phyloP scores from a whole-genome alignment of 352 stramenopile species.

The Pythium chondricola region DNA sequence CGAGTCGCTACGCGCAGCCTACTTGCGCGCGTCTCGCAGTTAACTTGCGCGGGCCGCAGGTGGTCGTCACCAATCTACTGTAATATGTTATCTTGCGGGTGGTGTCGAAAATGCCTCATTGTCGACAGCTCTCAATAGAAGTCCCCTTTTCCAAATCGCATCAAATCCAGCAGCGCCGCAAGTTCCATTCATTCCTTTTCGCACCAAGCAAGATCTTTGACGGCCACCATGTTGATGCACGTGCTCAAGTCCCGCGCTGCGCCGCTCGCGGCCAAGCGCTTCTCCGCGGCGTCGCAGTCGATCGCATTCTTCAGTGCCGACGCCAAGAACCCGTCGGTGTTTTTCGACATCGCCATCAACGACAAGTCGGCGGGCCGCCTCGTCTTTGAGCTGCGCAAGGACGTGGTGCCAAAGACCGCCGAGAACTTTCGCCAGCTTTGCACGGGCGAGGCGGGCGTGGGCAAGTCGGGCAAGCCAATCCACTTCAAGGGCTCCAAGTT shows the following conservation, averaged over 20 bases:
- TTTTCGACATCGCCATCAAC: constrained; percentile 96
- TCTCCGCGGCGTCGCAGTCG: constrained; percentile 13
- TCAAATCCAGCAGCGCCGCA: too few species aligned
- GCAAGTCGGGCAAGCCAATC: constrained; percentile 69
- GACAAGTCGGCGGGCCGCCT: constrained; percentile 81
- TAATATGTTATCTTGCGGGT: not conserved
- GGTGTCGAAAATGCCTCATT: too few species aligned
- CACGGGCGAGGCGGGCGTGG: constrained; percentile 94
- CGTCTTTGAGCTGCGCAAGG: constrained; percentile 89
- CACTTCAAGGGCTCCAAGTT: constrained; percentile 89
- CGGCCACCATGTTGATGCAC: constrained; percentile 18
- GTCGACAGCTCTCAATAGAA: not conserved
- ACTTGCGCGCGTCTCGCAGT: constrained; percentile 2
- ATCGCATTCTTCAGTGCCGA: constrained; percentile 48
- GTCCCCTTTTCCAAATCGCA: not conserved
- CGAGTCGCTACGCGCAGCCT: constrained; percentile 17
- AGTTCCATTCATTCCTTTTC: not conserved
- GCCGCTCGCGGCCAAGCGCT: constrained; percentile 8
- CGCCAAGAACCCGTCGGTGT: constrained; percentile 87
- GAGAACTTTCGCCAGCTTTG: constrained; percentile 98
- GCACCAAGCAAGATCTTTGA: not conserved
- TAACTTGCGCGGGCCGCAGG: too few species aligned
- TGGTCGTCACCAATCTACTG: not conserved
- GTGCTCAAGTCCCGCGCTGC: constrained; percentile 29
- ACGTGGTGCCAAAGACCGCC: constrained; percentile 97